Conservation (phyloP, 345 rosid species). For the Raphanus raphanistrum region DNA sequence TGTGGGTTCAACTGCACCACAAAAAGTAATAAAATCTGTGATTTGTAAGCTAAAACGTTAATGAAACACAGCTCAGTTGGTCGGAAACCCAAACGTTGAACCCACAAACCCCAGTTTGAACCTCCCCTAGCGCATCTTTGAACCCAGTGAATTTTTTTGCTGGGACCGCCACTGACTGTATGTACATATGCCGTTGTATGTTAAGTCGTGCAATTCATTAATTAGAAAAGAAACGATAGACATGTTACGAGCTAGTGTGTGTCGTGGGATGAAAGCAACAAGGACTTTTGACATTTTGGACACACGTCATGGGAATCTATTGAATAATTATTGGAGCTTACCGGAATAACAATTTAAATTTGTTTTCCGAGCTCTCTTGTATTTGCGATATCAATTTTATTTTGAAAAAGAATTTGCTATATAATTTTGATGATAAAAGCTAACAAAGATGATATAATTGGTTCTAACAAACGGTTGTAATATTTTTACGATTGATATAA, state of each 20-base stretch:
- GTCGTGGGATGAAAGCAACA: conserved; percentile 33
- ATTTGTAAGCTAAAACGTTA: no score
- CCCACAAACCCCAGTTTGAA: no score
- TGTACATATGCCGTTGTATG: conserved; percentile 1
- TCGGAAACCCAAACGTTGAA: no score
- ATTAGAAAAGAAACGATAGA: not conserved
- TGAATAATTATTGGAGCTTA: not conserved
- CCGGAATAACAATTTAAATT: not conserved
- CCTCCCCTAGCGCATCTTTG: no score
- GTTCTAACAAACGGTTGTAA: not conserved
- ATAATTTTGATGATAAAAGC: conserved; percentile 11
- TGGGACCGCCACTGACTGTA: no score
- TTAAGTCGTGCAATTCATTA: conserved; percentile 3
- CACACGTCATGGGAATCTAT: conserved; percentile 14
- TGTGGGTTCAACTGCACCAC: no score
- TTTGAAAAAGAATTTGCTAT: not conserved
- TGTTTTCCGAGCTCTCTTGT: not conserved
- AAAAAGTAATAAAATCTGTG: no score
- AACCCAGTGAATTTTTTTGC: no score
- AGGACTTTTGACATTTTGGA: conserved; percentile 14
- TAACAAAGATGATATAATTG: conserved; percentile 3
- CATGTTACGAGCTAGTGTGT: conserved; percentile 11
- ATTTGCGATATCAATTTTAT: no score
- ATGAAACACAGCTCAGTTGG: no score
- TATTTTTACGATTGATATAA: not conserved